Conservation (phyloP, 148 eudicot genomes). For the Diospyros kaki region DNA sequence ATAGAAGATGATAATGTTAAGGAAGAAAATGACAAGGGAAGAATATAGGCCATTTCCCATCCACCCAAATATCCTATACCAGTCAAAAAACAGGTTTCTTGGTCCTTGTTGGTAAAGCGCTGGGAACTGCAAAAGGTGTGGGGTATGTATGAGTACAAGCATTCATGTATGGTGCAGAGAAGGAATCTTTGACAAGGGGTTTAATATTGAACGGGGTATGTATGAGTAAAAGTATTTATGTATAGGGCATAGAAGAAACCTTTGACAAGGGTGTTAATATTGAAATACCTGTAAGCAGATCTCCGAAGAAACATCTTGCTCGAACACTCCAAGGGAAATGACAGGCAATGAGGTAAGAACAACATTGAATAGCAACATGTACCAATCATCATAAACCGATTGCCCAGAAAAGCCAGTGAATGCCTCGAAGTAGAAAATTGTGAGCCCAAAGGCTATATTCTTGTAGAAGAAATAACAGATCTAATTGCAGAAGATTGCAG, state of each 20-base stretch:
- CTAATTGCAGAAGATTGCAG: slow-evolving; percentile 35
- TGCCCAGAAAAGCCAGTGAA: slow-evolving; percentile 91
- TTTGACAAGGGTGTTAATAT: not conserved
- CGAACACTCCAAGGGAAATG: slow-evolving; percentile 88
- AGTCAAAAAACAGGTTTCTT: slow-evolving; percentile 77
- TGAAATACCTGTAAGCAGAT: slow-evolving; percentile 79
- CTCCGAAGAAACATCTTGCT: slow-evolving; percentile 89
- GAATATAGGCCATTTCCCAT: slow-evolving; percentile 77
- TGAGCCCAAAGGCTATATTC: slow-evolving; percentile 90
- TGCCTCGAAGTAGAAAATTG: slow-evolving; percentile 91
- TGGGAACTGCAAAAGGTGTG: slow-evolving; percentile 54
- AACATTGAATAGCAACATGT: slow-evolving; percentile 76
- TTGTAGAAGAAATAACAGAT: slow-evolving; percentile 97
- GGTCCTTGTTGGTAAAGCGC: slow-evolving; percentile 93
- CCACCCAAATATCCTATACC: slow-evolving; percentile 87
- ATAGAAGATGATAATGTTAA: slow-evolving; percentile 60
- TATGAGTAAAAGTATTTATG: not conserved
- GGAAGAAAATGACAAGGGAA: slow-evolving; percentile 65
- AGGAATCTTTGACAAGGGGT: not conserved
- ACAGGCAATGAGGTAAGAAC: slow-evolving; percentile 87
- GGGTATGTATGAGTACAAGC: not conserved
- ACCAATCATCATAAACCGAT: slow-evolving; percentile 87
- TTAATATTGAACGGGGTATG: slow-evolving; percentile 14
- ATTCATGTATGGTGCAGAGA: not conserved
- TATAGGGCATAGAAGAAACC: not conserved